Evolutionary conservation across 2,329 filamentous ascomycete species (phyloP).

Genomic region (Fusarium sp.): DNA sequence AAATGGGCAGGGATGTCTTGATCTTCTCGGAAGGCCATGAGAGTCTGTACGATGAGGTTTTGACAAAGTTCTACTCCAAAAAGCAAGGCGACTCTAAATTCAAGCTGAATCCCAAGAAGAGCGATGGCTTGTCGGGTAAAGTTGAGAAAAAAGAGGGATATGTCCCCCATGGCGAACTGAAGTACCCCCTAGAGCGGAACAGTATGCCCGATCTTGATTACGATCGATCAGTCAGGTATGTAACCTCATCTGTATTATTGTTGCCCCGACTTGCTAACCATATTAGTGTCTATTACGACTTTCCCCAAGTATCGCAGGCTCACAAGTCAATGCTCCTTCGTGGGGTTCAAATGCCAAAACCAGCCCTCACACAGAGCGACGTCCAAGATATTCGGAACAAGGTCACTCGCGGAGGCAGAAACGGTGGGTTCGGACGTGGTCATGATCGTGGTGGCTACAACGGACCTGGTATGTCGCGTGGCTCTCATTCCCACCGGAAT

Average conservation of each 20-base stretch:
- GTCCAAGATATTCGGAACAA: slow-evolving; percentile 79
- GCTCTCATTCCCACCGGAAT: slow-evolving; percentile 36
- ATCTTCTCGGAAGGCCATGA: slow-evolving; percentile 87
- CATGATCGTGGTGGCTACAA: slow-evolving; percentile 49
- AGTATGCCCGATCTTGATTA: slow-evolving; percentile 83
- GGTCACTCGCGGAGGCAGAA: slow-evolving; percentile 63
- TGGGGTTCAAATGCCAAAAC: slow-evolving; percentile 79
- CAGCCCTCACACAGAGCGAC: slow-evolving; percentile 81
- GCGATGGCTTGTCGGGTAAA: slow-evolving; percentile 82
- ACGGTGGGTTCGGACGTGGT: slow-evolving; percentile 47
- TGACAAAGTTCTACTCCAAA: slow-evolving; percentile 91
- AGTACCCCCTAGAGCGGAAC: slow-evolving; percentile 79
- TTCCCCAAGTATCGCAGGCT: slow-evolving; percentile 77
- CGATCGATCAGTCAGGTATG: slow-evolving; percentile 86
- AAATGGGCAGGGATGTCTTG: slow-evolving; percentile 82
- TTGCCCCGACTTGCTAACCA: slow-evolving; percentile 48
- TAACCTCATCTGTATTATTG: slow-evolving; percentile 39
- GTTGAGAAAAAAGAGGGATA: slow-evolving; percentile 87
- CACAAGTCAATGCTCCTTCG: slow-evolving; percentile 97
- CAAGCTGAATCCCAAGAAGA: slow-evolving; percentile 80
- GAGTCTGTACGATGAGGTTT: slow-evolving; percentile 84
- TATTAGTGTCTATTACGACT: slow-evolving; percentile 83
- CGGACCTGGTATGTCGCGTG: slow-evolving; percentile 46
- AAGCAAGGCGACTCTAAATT: slow-evolving; percentile 76
- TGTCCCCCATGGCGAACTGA: slow-evolving; percentile 84